Base-by-base conservation (phyloP, 2,329 filamentous ascomycete genomes). In the Colletotrichum incanum region DNA sequence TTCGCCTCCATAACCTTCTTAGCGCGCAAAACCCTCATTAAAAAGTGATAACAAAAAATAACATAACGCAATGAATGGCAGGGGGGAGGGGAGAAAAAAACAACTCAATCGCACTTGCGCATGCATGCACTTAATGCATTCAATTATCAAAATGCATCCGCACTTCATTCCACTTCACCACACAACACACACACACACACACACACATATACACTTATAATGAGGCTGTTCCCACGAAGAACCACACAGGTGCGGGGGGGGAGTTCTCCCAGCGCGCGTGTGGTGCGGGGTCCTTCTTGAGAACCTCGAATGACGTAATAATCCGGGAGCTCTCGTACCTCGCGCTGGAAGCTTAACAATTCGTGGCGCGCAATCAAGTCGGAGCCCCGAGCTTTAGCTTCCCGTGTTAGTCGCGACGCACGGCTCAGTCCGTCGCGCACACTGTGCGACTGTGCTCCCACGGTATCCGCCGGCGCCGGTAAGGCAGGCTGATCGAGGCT, bases 271-370 rank as follows among this genome's bases (percentile, higher is more conserved):
- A 43, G 14, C 39, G 39, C n/a, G 58, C 45, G 55, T 49, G 39
- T 55, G 56, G 37, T 67, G 67, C 67, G 67, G 67, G 67, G 67
- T 71, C 47, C 63, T 43, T 6, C 34, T 47, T 18, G 11, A 11
- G 14, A 4, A 47, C 14, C 16, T 9, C n/a, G 45, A 61, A 55
- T 71, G 67, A 71, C 67, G 67, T 67, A 71, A 56, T 56, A 61
- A 62, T 34, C 63, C 56, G 55, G 52, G 31, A 71, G 37, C 47
- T 43, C 39, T 31, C 5, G 55, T 41, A 23, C 26, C 41, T 45
- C 39, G 41, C 14, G 39, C 64, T 23, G 41, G 23, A 23, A 23
- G 64, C 55, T 41, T 61, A 52, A 67, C 55, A 61, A 26, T 28
- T 65, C 50, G 16, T 18, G 20, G 64, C 52, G 55, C 34, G 58